A percentile compares a stretch with the other conserved stretches of the same genome.
These are phyloP conservation scores for Colletotrichum cereale DNA, from an alignment of 2,329 filamentous ascomycete species.

Conservation along the genomic window DNA sequence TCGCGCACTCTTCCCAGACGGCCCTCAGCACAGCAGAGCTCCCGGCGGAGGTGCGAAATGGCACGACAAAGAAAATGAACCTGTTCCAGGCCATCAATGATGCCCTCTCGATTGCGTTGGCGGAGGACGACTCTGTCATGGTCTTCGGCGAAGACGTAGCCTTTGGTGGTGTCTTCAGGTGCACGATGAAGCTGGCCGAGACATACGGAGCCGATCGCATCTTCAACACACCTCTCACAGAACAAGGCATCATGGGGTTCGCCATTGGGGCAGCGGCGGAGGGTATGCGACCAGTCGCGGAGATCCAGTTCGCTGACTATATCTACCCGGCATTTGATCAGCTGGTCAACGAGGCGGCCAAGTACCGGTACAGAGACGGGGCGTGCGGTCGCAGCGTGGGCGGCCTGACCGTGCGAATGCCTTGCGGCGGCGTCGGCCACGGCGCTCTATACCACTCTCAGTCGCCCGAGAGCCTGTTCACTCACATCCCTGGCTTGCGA, in stretches of 20 bases:
- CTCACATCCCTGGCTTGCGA: slow-evolving; percentile 85
- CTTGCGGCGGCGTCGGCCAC: slow-evolving; percentile 89
- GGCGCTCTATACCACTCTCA: slow-evolving; percentile 91
- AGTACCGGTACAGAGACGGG: slow-evolving; percentile 83
- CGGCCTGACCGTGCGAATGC: slow-evolving; percentile 90
- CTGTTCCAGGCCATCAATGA: slow-evolving; percentile 95
- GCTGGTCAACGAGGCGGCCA: slow-evolving; percentile 92
- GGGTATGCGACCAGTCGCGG: slow-evolving; percentile 92
- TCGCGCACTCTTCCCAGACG: slow-evolving; percentile 82
- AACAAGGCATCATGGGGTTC: slow-evolving; percentile 95
- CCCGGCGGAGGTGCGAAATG: slow-evolving; percentile 71
- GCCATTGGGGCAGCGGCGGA: slow-evolving; percentile 90
- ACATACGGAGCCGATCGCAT: slow-evolving; percentile 90
- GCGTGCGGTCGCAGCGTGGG: slow-evolving; percentile 72
- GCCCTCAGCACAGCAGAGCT: slow-evolving; percentile 81
- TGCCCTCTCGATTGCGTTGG: slow-evolving; percentile 84
- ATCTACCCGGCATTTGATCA: slow-evolving; percentile 94
- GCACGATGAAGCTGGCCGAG: slow-evolving; percentile 89
- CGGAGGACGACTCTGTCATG: slow-evolving; percentile 85
- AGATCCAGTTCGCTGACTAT: slow-evolving; percentile 97
- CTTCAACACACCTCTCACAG: slow-evolving; percentile 95
- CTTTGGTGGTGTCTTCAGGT: slow-evolving; percentile 96
- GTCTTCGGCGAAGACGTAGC: slow-evolving; percentile 98
- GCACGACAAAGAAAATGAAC: slow-evolving; percentile 88
- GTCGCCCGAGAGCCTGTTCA: slow-evolving; percentile 89